A percentile compares a stretch with the other conserved stretches of the same genome.
Conservation (phyloP, 495 filamentous ascomycete species). For the Chaetomium fimeti region DNA sequence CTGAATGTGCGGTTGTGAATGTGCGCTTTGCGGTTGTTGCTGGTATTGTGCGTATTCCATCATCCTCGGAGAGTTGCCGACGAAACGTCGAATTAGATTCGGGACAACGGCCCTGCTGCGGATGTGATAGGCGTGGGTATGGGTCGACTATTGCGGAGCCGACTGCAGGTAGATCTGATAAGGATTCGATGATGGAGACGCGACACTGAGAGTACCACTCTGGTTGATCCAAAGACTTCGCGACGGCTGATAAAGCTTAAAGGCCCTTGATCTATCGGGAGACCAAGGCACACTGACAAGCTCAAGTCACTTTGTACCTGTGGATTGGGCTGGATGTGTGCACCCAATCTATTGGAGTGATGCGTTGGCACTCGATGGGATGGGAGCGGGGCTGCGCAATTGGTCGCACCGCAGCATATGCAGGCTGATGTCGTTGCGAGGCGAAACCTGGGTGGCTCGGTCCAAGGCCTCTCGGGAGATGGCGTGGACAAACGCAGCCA, state of each 20-base stretch:
- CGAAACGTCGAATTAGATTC: conserved; percentile 25
- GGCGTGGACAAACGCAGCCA: conserved; percentile 41
- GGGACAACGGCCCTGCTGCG: conserved; percentile 23
- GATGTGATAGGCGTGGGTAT: conserved; percentile 8
- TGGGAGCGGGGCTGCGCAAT: conserved; percentile 50
- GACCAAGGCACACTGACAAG: conserved; percentile 44
- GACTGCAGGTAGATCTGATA: conserved; percentile 26
- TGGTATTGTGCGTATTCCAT: conserved; percentile 72
- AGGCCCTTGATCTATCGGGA: conserved; percentile 34
- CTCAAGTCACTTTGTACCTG: conserved; percentile 48
- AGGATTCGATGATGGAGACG: conserved; percentile 15
- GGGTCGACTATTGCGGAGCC: conserved; percentile 18
- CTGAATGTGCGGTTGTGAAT: conserved; percentile 46
- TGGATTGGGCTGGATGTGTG: conserved; percentile 53
- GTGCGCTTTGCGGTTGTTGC: conserved; percentile 57
- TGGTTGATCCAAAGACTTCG: conserved; percentile 23
- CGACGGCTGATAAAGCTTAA: conserved; percentile 32
- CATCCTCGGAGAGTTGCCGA: conserved; percentile 45
- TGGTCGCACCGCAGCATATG: conserved; percentile 58
- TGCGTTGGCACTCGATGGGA: conserved; percentile 57
- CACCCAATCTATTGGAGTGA: conserved; percentile 58
- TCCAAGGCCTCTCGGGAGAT: conserved; percentile 34
- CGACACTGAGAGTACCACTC: conserved; percentile 26
- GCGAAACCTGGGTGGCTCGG: conserved; percentile 49
- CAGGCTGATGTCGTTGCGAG: conserved; percentile 58